Conservation (phyloP, 768 basidiomycete species). For the Boletus patriciae region DNA sequence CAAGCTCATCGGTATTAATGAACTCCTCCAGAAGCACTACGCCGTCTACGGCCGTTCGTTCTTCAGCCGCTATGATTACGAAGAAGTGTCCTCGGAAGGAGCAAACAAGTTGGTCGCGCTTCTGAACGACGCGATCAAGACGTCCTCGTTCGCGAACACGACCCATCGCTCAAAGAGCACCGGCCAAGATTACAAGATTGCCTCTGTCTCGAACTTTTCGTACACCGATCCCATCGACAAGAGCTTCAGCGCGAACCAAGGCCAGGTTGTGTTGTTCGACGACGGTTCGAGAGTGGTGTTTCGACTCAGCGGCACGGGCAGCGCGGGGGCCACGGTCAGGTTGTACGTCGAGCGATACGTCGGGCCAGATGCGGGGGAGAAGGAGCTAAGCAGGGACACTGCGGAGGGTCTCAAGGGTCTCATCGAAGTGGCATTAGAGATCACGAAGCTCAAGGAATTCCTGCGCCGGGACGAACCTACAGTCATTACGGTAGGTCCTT, state of each 20-base stretch:
- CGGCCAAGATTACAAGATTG: constrained; percentile 71
- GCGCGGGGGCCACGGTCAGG: constrained; percentile 92
- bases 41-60: constrained; percentile 92
- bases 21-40: constrained; percentile 86
- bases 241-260: constrained; percentile 92
- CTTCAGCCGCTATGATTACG: constrained; percentile 99
- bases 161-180: constrained; percentile 67
- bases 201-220: constrained; percentile 80
- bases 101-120: constrained; percentile 82
- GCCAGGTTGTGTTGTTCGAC: constrained; percentile 86
- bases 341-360: constrained; percentile 96
- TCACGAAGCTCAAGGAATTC: constrained; percentile 84
- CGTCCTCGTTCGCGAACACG: constrained; percentile 66
- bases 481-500: constrained; percentile 81
- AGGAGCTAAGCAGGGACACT: constrained; percentile 71
- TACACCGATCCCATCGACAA: constrained; percentile 99
- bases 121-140: constrained; percentile 69
- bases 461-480: constrained; percentile 88
- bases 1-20: constrained; percentile 85
- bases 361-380: constrained; percentile 62
- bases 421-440: constrained; percentile 89
- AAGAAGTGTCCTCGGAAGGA: constrained; percentile 90
- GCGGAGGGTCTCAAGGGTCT: constrained; percentile 91
- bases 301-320: constrained; percentile 94
- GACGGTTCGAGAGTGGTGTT: constrained; percentile 96